Percentiles rank a stretch among this genome's conserved stretches.
Conservation (phyloP, 345 rosid genomes). For the Conringia planisiliqua region DNA sequence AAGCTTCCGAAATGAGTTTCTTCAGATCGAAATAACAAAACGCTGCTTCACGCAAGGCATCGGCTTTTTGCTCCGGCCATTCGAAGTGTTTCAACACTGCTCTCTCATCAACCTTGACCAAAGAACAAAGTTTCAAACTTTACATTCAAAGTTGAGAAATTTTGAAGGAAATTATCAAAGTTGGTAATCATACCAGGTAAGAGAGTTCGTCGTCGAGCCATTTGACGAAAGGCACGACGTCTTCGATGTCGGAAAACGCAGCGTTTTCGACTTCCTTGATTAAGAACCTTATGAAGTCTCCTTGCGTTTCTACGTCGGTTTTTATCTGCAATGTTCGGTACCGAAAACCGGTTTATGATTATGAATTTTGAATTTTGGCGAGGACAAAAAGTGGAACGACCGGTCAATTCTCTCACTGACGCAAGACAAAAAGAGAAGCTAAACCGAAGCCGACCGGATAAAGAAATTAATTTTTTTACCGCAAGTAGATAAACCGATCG, state of each 20-base stretch:
- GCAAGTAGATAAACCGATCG: constrained; percentile 88
- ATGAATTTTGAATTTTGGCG: neutral
- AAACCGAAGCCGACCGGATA: constrained; percentile 24
- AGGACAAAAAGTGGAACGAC: constrained; percentile 26
- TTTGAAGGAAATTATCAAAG: neutral
- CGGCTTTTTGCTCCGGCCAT: constrained; percentile 96
- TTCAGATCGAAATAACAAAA: constrained; percentile 84
- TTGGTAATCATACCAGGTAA: constrained; percentile 48
- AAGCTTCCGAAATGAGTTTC: constrained; percentile 80
- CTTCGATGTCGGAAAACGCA: constrained; percentile 72
- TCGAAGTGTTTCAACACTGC: constrained; percentile 87
- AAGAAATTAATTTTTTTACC: constrained; percentile 33
- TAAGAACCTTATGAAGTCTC: constrained; percentile 84
- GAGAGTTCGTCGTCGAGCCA: constrained; percentile 98
- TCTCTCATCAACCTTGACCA: constrained; percentile 73
- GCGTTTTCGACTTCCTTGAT: constrained; percentile 88
- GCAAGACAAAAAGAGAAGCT: constrained; percentile 13
- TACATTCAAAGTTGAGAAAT: neutral
- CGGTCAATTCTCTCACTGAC: constrained; percentile 27
- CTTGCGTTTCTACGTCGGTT: constrained; percentile 94
- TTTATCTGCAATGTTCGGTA: constrained; percentile 59
- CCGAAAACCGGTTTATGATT: neutral
- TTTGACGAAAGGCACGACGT: constrained; percentile 91
- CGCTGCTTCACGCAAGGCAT: constrained; percentile 89
- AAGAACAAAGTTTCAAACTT: neutral